Evolutionary conservation across 2,329 filamentous ascomycete genomes (phyloP).

Genomic region (Pseudogymnoascus sp.): DNA sequence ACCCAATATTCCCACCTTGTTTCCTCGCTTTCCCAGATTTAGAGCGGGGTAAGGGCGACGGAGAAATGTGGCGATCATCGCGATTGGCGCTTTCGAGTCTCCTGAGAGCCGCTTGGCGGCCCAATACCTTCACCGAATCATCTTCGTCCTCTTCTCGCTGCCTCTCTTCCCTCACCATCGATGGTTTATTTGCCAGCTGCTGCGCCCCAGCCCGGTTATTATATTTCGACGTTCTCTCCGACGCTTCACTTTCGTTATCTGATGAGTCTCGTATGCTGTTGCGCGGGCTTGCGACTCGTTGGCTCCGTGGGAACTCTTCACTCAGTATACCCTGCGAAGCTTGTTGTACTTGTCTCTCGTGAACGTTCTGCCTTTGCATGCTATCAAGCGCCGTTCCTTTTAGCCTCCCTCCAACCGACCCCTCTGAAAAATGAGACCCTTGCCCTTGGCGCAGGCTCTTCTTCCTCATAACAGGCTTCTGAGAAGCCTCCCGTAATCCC

Average conservation of each 20-base stretch:
- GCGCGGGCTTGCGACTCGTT: conserved; percentile 2
- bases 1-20: conserved; percentile 10
- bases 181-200: conserved; percentile 33
- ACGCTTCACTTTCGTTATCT: conserved; percentile 24
- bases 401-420: conserved; percentile 44
- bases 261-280: conserved; percentile 16
- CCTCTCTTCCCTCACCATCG: conserved; percentile 38
- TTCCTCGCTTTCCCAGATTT: conserved; percentile 17
- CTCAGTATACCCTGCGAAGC: not conserved
- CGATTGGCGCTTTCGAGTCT: conserved; percentile 11
- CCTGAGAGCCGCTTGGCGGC: conserved; percentile 6
- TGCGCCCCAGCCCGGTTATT: conserved; percentile 18
- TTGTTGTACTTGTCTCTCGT: not conserved
- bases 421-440: conserved; percentile 37
- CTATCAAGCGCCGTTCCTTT: conserved; percentile 39
- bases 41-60: conserved; percentile 20
- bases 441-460: conserved; percentile 28
- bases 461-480: conserved; percentile 33
- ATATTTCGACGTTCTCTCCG: conserved; percentile 11
- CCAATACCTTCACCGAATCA: conserved; percentile 16
- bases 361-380: not conserved
- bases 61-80: conserved; percentile 17
- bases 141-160: conserved; percentile 33
- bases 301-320: not conserved
- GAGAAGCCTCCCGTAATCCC: conserved; percentile 32